These are phyloP conservation scores for Umbilicus rupestris DNA, from an alignment of 164 flowering plant genomes.

Conservation along the genomic window DNA sequence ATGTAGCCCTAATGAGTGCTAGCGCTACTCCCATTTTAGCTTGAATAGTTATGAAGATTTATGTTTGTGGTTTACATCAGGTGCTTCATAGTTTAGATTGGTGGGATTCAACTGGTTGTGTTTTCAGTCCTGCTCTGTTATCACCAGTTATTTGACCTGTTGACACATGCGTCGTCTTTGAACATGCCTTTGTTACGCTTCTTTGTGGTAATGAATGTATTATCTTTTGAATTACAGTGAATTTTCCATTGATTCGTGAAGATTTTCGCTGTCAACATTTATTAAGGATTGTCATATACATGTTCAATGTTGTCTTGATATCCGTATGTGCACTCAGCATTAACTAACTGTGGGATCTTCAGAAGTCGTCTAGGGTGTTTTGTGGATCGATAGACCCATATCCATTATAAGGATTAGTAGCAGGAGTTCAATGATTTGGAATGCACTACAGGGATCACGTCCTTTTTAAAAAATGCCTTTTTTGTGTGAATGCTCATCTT, in stretches of 20 bases:
- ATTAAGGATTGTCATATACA: neutral
- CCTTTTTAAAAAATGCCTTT: constrained; percentile 24
- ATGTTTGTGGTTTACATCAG: no score
- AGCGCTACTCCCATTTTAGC: no score
- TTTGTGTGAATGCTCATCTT: neutral
- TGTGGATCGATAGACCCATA: neutral
- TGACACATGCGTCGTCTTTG: neutral
- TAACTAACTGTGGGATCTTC: neutral
- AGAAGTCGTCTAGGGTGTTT: neutral
- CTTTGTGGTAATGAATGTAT: no score
- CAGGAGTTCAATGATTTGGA: neutral
- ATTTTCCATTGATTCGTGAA: neutral
- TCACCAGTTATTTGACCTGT: neutral
- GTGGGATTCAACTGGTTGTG: no score
- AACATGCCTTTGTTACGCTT: neutral
- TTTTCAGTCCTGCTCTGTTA: no score
- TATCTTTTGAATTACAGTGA: neutral
- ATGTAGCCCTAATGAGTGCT: no score
- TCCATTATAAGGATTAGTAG: neutral
- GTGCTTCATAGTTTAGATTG: no score
- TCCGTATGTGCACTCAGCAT: neutral
- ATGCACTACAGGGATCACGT: constrained; percentile 6
- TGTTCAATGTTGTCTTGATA: neutral
- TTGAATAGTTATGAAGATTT: no score
- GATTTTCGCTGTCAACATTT: no score